Base-by-base conservation (phyloP, 2,329 filamentous ascomycete species). In the Pseudogymnoascus sp. region DNA sequence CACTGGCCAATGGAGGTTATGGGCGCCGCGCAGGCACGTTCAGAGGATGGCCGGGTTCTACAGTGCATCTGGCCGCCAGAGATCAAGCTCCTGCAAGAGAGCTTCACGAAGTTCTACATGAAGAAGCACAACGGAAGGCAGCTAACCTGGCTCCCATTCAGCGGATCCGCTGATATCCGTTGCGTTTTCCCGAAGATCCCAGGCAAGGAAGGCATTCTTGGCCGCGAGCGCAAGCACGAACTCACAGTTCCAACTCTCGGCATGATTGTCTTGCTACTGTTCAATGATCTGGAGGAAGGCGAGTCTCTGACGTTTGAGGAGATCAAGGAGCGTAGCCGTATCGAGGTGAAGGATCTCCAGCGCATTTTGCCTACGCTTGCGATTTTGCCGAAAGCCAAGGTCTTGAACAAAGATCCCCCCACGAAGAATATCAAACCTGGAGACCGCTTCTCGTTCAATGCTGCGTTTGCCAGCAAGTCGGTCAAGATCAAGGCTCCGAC, bases 1-100 rank as follows among this genome's bases (percentile, higher is more conserved):
- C 93, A 91, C 73, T 99, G 95, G 95, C 95, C 95, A 1, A 85
- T 92, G 68, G 93, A 97, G 70, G 85, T 91, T 11, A 92, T 97
- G 86, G 87, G 88, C 7, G 77, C 75, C 26, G 71, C 72, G 74
- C 84, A 65, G 73, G 70, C 82, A 77, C 70, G 83, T 76, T 69
- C 82, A 74, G 77, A 80, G 40, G 78, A 79, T 15, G 78, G 76
- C 65, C 65, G 73, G 10, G 70, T 74, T 72, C 65, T 77, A 73
- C 70, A 79, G 72, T 91, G 89, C 78, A 87, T 85, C 62, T 97
- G 89, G 73, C 92, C 93, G 0, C 75, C 83, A 0, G 85, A 89
- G 38, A 84, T 97, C 60, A 85, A 89, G 65, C 82, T 81, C 9
- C 80, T 96, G 62, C 91, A 93, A 74, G 83, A 88, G 23, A 93